phyloP scores from a whole-genome alignment of 495 filamentous ascomycete genomes.

The Neurospora sp. region DNA sequence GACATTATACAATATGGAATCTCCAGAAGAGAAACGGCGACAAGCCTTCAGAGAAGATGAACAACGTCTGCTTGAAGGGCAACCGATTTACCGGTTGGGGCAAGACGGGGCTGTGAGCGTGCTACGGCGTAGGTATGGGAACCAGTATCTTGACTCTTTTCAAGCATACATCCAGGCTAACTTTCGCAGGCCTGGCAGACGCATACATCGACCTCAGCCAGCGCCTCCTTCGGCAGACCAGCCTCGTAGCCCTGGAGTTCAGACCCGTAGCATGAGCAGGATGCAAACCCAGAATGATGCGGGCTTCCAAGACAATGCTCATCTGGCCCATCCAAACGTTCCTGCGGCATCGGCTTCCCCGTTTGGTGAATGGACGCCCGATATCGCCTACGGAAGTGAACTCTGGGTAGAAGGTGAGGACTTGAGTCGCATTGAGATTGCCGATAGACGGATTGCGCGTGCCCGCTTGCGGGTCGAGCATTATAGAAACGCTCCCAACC shows the following conservation, averaged over 20 bases:
- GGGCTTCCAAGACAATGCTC: not conserved
- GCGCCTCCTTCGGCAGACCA: not conserved
- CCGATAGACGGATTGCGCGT: conserved; percentile 29
- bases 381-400: conserved; percentile 11
- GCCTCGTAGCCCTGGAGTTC: not conserved
- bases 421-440: conserved; percentile 27
- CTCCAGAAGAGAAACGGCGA: not conserved
- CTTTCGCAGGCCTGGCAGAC: not conserved
- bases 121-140: not conserved
- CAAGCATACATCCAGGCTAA: not conserved
- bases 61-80: not conserved
- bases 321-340: not conserved
- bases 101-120: not conserved
- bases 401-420: conserved; percentile 26
- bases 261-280: not conserved
- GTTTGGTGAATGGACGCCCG: conserved; percentile 13
- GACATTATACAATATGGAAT: not conserved
- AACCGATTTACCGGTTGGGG: not conserved
- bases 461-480: conserved; percentile 20
- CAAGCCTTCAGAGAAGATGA: not conserved
- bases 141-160: not conserved
- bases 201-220: not conserved
- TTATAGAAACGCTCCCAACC: conserved; percentile 8
- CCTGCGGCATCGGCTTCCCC: not conserved
- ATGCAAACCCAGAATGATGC: not conserved